A percentile compares a stretch with the other conserved stretches of the same genome.
These are phyloP conservation scores for Rosa persica DNA, from an alignment of 306 rosid genomes.

Conservation along the genomic window DNA sequence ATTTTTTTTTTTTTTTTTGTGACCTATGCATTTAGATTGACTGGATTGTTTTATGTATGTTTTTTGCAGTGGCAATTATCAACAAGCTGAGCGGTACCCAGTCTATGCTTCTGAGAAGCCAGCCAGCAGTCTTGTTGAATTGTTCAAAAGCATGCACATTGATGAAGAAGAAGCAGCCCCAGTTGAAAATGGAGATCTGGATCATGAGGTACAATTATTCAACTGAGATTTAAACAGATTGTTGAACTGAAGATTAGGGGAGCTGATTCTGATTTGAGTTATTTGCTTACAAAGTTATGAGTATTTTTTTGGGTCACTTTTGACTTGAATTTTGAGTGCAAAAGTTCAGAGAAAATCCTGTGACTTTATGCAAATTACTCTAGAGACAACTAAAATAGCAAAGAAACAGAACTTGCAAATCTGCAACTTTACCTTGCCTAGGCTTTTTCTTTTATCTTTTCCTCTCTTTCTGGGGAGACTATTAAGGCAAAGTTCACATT, in stretches of 20 bases:
- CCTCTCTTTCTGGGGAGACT: not conserved
- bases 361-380: not conserved
- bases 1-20: not conserved
- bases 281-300: not conserved
- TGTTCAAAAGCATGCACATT: constrained; percentile 72
- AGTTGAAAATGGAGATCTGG: constrained; percentile 74
- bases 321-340: not conserved
- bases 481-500: not conserved
- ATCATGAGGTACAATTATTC: constrained; percentile 55
- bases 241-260: not conserved
- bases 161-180: constrained; percentile 52
- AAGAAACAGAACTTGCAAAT: not conserved
- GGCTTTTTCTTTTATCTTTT: not conserved
- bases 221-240: constrained; percentile 15
- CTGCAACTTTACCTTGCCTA: not conserved
- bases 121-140: constrained; percentile 66
- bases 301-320: not conserved
- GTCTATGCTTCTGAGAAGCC: constrained; percentile 54
- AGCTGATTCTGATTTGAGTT: not conserved
- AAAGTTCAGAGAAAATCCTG: too few relatives aligned
- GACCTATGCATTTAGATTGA: constrained; percentile 21
- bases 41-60: constrained; percentile 20
- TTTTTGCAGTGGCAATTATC: constrained; percentile 55
- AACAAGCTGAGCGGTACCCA: constrained; percentile 73
- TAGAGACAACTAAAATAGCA: not conserved